Evolutionary conservation across 164 flowering plant species (phyloP).

Genomic region (Sedum album): DNA sequence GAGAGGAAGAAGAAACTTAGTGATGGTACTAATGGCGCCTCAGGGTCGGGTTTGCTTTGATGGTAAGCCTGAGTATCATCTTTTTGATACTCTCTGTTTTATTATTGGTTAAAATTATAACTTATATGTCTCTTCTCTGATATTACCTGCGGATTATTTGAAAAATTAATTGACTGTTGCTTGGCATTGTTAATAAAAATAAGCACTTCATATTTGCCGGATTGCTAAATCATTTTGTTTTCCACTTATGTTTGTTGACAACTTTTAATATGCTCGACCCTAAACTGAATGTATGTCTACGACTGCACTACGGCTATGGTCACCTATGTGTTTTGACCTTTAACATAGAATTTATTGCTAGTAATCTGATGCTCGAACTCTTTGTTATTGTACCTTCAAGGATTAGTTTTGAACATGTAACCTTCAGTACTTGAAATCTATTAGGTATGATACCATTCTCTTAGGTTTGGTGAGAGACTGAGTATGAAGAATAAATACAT

Average conservation of each 20-base stretch:
- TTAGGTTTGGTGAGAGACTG: no score
- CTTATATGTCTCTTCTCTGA: background rate
- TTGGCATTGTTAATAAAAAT: background rate
- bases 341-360: no score
- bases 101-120: background rate
- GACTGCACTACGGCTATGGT: no score
- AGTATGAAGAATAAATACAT: no score
- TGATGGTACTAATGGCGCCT: slow-evolving; percentile 18
- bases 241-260: background rate
- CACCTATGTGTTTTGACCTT: background rate
- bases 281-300: no score
- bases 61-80: slow-evolving; percentile 12
- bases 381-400: no score
- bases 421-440: no score
- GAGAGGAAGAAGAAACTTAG: slow-evolving; percentile 39
- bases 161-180: background rate
- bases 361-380: no score
- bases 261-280: background rate
- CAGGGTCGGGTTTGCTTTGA: slow-evolving; percentile 19
- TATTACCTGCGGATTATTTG: background rate
- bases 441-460: no score
- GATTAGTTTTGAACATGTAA: no score
- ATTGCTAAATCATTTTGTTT: background rate
- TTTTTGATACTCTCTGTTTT: slow-evolving; percentile 3
- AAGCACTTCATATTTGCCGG: background rate